A percentile compares a stretch with the other conserved stretches of the same genome.
Conservation (phyloP, 345 rosid genomes). For the Populus simonii region DNA sequence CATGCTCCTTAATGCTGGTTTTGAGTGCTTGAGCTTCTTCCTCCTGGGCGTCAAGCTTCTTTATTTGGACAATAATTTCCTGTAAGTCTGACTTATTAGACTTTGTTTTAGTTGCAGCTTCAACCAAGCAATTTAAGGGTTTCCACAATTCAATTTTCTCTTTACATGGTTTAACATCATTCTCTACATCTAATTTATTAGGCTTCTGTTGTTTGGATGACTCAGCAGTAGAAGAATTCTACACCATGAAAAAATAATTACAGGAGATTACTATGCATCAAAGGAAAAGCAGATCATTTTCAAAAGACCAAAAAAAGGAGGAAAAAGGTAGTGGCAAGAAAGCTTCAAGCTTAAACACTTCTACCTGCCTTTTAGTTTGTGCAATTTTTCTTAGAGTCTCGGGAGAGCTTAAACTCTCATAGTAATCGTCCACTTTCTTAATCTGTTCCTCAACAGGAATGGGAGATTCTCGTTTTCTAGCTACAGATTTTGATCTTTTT, state of each 20-base stretch:
- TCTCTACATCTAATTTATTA: conserved; percentile 4
- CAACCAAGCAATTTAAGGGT: conserved; percentile 28
- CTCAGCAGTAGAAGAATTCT: conserved; percentile 20
- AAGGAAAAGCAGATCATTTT: background rate
- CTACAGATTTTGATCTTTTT: conserved; percentile 25
- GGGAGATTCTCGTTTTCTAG: conserved; percentile 17
- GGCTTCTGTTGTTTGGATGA: conserved; percentile 21
- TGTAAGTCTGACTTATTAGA: conserved; percentile 18
- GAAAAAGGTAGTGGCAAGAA: background rate
- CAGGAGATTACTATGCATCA: background rate
- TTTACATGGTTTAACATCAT: conserved; percentile 13
- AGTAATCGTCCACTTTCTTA: conserved; percentile 19
- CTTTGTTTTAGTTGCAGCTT: conserved; percentile 25
- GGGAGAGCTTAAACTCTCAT: conserved; percentile 12
- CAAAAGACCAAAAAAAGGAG: background rate
- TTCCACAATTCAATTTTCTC: conserved; percentile 30
- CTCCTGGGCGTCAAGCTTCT: conserved; percentile 8
- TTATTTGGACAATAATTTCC: conserved; percentile 7
- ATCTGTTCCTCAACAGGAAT: conserved; percentile 2
- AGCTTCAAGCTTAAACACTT: conserved; percentile 5
- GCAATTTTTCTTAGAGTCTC: conserved; percentile 20
- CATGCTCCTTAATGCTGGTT: conserved; percentile 16
- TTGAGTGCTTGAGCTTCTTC: conserved; percentile 16
- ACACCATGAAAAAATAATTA: conserved; percentile 3
- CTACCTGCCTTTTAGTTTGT: conserved; percentile 34